phyloP scores from a whole-genome alignment of 495 filamentous ascomycete genomes.

The Jackrogersella multiformis region DNA sequence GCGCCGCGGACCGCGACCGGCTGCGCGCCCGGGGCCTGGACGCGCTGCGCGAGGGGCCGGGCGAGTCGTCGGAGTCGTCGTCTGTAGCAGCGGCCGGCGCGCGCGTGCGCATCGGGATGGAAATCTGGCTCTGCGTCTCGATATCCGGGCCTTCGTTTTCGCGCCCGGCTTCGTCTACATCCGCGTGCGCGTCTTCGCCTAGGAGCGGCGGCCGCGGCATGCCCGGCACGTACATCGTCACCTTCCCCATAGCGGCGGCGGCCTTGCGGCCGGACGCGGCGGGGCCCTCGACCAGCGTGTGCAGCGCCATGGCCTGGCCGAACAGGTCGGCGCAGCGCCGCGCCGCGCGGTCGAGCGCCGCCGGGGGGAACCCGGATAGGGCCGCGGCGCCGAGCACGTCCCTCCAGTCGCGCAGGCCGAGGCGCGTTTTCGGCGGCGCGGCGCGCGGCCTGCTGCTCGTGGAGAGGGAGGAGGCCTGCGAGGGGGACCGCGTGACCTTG shows the following conservation, averaged over 20 bases:
- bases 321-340: conserved; percentile 77
- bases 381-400: conserved; percentile 79
- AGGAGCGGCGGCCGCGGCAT: conserved; percentile 43
- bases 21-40: not conserved
- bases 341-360: conserved; percentile 70
- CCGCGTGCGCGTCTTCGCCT: conserved; percentile 51
- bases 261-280: conserved; percentile 21
- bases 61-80: conserved; percentile 8
- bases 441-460: not conserved
- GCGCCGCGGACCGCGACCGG: conserved; percentile 17
- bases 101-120: not conserved
- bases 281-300: conserved; percentile 60
- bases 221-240: conserved; percentile 50
- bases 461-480: conserved; percentile 15
- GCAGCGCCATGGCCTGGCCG: conserved; percentile 68
- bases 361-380: conserved; percentile 69
- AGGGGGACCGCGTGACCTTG: conserved; percentile 9
- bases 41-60: conserved; percentile 2
- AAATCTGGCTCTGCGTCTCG: not conserved
- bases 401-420: conserved; percentile 77
- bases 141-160: too few relatives aligned
- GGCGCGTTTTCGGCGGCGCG: conserved; percentile 25
- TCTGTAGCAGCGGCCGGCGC: not conserved
- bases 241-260: not conserved
- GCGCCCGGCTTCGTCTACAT: conserved; percentile 50